A percentile compares a stretch with the other conserved stretches of the same genome.
Evolutionary conservation across 495 filamentous ascomycete genomes (phyloP).

Genomic region (Daldinia bambusicola): DNA sequence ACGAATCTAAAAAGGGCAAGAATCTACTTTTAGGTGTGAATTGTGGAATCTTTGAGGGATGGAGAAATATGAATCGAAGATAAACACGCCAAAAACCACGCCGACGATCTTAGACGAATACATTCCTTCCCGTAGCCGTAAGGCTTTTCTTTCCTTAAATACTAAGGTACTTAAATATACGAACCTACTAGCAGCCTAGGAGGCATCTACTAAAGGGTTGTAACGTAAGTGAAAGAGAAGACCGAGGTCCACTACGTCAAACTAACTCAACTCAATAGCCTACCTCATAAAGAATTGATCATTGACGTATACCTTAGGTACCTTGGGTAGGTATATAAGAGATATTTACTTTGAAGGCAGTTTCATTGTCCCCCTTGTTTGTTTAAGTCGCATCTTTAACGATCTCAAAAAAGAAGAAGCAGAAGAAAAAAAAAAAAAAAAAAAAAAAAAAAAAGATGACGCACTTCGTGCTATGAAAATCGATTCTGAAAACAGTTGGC

Average conservation of each 20-base stretch:
- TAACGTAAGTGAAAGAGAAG: too few relatives aligned
- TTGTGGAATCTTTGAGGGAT: conserved; percentile 18
- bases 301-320: neutral
- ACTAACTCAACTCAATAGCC: neutral
- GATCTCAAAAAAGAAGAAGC: conserved; percentile 11
- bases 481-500: conserved; percentile 23
- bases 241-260: too few relatives aligned
- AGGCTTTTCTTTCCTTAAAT: neutral
- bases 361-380: neutral
- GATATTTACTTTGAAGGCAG: neutral
- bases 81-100: conserved; percentile 16
- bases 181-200: neutral
- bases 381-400: neutral
- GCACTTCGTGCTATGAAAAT: conserved; percentile 14
- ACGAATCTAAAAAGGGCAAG: conserved; percentile 12
- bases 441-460: conserved; percentile 34
- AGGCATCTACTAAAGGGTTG: too few relatives aligned
- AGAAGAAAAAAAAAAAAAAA: conserved; percentile 15
- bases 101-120: conserved; percentile 1
- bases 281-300: neutral
- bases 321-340: too few relatives aligned
- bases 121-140: conserved; percentile 1
- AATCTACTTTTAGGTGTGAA: conserved; percentile 13
- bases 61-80: conserved; percentile 19
- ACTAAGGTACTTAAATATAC: neutral